A percentile compares a stretch with the other conserved stretches of the same genome.
Evolutionary conservation across 257 asterid species (phyloP).

Genomic region (Mitragyna speciosa): DNA sequence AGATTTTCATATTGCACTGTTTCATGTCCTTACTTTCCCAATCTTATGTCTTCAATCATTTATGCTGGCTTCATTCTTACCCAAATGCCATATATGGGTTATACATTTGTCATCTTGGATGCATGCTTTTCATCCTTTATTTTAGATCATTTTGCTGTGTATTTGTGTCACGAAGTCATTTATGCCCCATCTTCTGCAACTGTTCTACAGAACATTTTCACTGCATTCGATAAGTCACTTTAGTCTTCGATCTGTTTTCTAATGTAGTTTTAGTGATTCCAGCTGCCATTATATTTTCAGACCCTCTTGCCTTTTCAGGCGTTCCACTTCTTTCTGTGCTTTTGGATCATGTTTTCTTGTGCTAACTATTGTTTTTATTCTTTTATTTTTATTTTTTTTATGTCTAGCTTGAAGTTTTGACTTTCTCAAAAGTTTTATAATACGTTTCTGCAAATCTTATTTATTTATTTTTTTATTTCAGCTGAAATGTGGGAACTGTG

Average conservation of each 20-base stretch:
- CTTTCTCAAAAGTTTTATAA: background rate
- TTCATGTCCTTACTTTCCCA: too few species aligned
- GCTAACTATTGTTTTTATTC: background rate
- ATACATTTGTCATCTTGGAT: too few species aligned
- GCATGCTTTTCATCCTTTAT: background rate
- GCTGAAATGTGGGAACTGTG: slow-evolving; percentile 79
- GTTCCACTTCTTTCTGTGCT: too few species aligned
- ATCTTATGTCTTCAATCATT: background rate
- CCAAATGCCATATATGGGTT: background rate
- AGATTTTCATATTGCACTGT: too few species aligned
- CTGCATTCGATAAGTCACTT: background rate
- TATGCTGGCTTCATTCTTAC: background rate
- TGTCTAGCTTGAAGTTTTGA: background rate
- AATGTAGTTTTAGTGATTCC: background rate
- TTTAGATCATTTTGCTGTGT: background rate
- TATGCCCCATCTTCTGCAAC: background rate
- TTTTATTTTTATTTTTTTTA: background rate
- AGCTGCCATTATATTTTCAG: background rate
- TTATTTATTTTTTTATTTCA: slow-evolving; percentile 25
- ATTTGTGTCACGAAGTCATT: background rate
- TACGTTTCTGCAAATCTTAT: background rate
- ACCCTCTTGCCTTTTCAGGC: background rate
- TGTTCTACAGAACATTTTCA: background rate
- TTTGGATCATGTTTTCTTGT: background rate
- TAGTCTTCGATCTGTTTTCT: background rate